Conservation (phyloP, 257 asterid species). For the Nicotiana sylvestris region DNA sequence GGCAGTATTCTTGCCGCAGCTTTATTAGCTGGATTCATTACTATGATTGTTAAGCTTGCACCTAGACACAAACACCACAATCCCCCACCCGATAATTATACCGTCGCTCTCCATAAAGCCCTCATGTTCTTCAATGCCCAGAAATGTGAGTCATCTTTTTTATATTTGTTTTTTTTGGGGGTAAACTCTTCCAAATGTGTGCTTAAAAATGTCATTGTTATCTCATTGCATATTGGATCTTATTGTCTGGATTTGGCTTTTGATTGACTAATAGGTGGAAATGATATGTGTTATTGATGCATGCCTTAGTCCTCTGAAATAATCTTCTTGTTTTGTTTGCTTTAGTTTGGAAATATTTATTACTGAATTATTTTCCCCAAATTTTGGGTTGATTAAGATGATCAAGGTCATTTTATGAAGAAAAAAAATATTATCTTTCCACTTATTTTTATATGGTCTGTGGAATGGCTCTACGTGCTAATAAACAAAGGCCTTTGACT, state of each 20-base stretch:
- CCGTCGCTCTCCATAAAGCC: constrained; percentile 76
- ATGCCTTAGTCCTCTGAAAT: not conserved
- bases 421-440: not conserved
- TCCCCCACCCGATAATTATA: constrained; percentile 92
- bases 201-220: not conserved
- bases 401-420: not conserved
- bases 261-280: not conserved
- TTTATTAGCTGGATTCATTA: constrained; percentile 63
- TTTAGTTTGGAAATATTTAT: not conserved
- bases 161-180: not conserved
- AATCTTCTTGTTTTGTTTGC: not conserved
- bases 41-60: constrained; percentile 74
- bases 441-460: not conserved
- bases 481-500: not conserved
- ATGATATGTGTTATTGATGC: not conserved
- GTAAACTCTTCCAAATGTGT: not conserved
- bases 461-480: not conserved
- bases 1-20: constrained; percentile 75
- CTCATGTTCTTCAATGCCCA: constrained; percentile 96
- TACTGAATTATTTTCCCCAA: not conserved
- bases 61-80: constrained; percentile 64
- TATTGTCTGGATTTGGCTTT: not conserved
- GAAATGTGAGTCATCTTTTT: constrained; percentile 56
- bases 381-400: not conserved
- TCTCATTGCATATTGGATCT: not conserved